Base-by-base conservation (phyloP, 768 basidiomycete species). In the Mycena haematopus region DNA sequence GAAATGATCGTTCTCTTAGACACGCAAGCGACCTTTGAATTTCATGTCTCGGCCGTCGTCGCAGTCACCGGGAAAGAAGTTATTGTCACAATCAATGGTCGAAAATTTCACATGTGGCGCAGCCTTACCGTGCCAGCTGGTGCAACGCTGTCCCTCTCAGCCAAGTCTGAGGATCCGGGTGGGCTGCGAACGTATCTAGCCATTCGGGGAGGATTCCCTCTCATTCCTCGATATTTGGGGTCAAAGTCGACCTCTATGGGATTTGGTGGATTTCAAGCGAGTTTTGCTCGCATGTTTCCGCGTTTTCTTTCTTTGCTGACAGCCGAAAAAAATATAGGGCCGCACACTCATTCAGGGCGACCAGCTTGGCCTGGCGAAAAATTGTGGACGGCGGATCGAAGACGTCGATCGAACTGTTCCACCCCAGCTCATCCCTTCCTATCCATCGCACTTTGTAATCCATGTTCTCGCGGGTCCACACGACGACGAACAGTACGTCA, bases 181-280 rank as follows among this genome's bases (percentile, higher is more conserved):
- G 88, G 89, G 0, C 80, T 85, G 59, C 78, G 88, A 50, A 73
- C 73, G 3, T 90, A 90, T 64, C 62, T 91, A 33, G 80, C 82
- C 14, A 69, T 90, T 24, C 76, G 77, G 36, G 88, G 87, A 2
- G 89, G 88, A 0, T 83, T 91, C 62, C 88, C 87, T 0, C 76
- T 76, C 17, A 74, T 87, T 2, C 83, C 86, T 35, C 6, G 59
- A 6, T 90, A 87, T 68, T 75, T 90, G 1, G 86, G 83, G 4
- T 87, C 86, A 0, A 90, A 89, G 73, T 84, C 86, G 6, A 87
- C 88, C 22, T 86, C 84, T 1, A 79, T 87, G 79, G 82, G 85
- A 15, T 65, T 86, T 13, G 86, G 86, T 45, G 85, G 86, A 2
- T 86, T 84, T 69, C 86, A 86, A 72, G 85, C 80, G 46, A 52